These are phyloP conservation scores for Xerocomus nothofagi DNA, from an alignment of 1,284 basidiomycete genomes.

Conservation along the genomic window DNA sequence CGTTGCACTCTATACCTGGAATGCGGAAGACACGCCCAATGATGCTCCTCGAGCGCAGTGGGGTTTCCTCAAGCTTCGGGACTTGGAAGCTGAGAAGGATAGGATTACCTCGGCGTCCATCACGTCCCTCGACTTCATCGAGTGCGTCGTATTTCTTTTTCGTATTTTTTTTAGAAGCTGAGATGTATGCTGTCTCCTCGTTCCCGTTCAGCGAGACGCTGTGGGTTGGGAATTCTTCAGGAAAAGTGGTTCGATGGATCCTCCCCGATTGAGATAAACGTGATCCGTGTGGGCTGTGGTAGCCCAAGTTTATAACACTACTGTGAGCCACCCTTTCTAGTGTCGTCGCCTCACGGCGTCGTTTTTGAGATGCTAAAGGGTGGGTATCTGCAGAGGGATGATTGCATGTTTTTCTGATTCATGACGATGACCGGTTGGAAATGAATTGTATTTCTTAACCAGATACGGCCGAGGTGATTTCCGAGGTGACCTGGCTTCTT, in stretches of 20 bases:
- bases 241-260: constrained; percentile 26
- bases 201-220: constrained; percentile 20
- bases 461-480: too few relatives aligned
- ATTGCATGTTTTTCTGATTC: background rate
- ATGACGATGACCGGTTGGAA: background rate
- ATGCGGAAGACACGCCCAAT: constrained; percentile 62
- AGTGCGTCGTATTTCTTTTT: constrained; percentile 43
- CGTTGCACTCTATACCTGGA: constrained; percentile 74
- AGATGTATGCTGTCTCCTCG: background rate
- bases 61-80: constrained; percentile 68
- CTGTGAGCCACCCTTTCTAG: background rate
- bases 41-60: constrained; percentile 65
- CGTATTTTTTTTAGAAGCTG: background rate
- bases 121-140: constrained; percentile 68
- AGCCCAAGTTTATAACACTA: background rate
- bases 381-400: background rate
- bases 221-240: constrained; percentile 28
- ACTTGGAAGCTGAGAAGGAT: constrained; percentile 50
- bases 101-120: constrained; percentile 49
- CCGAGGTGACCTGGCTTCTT: background rate
- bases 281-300: background rate
- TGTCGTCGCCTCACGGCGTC: too few relatives aligned
- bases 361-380: background rate
- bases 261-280: constrained; percentile 19
- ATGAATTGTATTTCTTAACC: background rate